These are phyloP conservation scores for Erythrobasidium yunnanense DNA, from an alignment of 768 basidiomycete species.

Conservation along the genomic window DNA sequence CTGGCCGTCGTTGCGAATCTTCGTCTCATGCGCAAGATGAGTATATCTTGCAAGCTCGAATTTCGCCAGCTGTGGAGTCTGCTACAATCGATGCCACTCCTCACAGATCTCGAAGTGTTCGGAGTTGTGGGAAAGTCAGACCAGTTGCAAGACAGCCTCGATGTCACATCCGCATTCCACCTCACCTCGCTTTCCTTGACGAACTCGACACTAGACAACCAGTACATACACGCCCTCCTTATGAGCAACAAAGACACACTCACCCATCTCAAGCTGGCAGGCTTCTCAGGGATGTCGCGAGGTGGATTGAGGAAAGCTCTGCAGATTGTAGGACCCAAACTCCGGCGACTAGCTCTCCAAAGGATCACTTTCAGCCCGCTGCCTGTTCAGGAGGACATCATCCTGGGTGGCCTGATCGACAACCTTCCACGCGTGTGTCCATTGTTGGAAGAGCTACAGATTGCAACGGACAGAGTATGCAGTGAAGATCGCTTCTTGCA, in stretches of 20 bases:
- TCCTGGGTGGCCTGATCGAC: neutral
- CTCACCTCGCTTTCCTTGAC: conserved; percentile 1
- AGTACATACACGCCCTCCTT: neutral
- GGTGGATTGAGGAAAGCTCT: neutral
- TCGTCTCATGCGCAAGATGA: neutral
- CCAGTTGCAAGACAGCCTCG: neutral
- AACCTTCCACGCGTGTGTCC: conserved; percentile 4
- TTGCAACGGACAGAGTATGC: conserved; percentile 6
- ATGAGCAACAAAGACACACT: neutral
- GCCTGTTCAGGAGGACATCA: neutral
- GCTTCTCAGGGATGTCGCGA: neutral
- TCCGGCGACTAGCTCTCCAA: neutral
- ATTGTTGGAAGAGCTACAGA: conserved; percentile 15
- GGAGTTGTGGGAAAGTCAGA: neutral
- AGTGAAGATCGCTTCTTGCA: neutral
- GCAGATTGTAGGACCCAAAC: neutral
- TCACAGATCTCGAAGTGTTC: neutral
- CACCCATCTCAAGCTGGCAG: neutral
- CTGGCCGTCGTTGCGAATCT: neutral
- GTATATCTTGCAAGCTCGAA: neutral
- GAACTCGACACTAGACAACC: neutral
- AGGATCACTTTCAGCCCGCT: neutral
- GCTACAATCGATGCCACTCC: neutral
- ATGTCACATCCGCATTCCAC: neutral
- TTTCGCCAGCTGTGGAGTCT: conserved; percentile 2